Evolutionary conservation across 2,329 filamentous ascomycete species (phyloP).

Genomic region (Chrysosporium keratinophilum): DNA sequence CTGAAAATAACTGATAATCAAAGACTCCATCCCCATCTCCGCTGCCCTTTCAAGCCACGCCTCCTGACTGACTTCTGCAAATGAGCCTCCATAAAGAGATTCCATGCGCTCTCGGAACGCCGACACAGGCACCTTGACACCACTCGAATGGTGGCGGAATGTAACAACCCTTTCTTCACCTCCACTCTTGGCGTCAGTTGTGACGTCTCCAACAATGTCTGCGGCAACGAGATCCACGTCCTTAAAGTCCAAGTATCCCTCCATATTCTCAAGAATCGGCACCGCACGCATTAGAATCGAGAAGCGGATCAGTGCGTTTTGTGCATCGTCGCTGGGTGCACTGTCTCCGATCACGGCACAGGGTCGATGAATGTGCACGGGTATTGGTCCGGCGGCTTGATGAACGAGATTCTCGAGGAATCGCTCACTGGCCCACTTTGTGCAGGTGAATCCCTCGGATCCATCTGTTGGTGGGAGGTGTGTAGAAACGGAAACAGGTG

Average conservation of each 20-base stretch:
- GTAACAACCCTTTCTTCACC: not conserved
- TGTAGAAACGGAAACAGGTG: not conserved
- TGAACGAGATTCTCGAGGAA: slow-evolving; percentile 20
- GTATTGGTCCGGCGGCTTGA: not conserved
- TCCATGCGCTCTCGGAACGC: no score
- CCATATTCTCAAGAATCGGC: not conserved
- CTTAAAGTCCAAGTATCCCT: not conserved
- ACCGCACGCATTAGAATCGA: not conserved
- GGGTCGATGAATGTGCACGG: not conserved
- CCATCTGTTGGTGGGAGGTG: slow-evolving; percentile 19
- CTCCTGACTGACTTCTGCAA: no score
- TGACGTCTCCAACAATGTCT: not conserved
- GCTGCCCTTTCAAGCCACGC: no score
- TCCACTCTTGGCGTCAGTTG: no score
- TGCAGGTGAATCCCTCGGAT: slow-evolving; percentile 28
- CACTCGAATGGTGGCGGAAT: no score
- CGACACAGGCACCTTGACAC: no score
- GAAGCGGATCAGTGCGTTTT: not conserved
- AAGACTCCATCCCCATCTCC: no score
- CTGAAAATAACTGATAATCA: not conserved
- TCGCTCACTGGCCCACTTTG: slow-evolving; percentile 34
- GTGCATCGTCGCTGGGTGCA: not conserved
- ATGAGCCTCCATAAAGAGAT: not conserved
- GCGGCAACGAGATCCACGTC: not conserved
- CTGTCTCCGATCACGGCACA: not conserved